These are phyloP conservation scores for Xylariaceae sp. DNA, from an alignment of 2,329 filamentous ascomycete genomes.

Conservation along the genomic window DNA sequence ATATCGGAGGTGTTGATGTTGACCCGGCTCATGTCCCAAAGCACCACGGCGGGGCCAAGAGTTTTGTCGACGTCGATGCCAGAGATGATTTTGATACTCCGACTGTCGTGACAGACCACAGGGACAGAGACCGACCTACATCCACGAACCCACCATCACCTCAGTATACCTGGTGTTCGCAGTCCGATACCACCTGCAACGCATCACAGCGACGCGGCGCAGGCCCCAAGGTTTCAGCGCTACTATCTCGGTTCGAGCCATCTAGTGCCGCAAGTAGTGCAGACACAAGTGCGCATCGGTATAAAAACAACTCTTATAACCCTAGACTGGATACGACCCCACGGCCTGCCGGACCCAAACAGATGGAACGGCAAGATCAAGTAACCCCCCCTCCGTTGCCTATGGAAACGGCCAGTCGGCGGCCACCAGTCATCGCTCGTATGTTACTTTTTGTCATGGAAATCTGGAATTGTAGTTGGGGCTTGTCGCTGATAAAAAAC, in stretches of 20 bases:
- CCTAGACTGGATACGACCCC: constrained; percentile 10
- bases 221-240: constrained; percentile 24
- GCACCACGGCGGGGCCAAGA: no score
- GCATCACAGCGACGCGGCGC: constrained; percentile 17
- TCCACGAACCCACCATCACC: not conserved
- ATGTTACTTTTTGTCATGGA: constrained; percentile 13
- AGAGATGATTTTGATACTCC: not conserved
- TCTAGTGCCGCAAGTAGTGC: constrained; percentile 27
- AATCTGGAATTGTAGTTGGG: constrained; percentile 3
- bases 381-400: not conserved
- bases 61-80: not conserved
- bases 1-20: no score
- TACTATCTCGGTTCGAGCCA: constrained; percentile 35
- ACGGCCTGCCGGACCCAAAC: constrained; percentile 1
- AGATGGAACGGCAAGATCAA: not conserved
- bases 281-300: constrained; percentile 8
- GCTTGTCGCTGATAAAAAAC: not conserved
- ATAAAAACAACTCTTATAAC: constrained; percentile 4
- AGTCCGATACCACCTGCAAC: constrained; percentile 4
- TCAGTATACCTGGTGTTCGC: not conserved
- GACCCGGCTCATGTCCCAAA: no score
- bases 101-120: not conserved
- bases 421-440: constrained; percentile 2
- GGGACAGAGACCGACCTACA: not conserved
- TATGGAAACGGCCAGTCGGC: constrained; percentile 1